A percentile compares a stretch with the other conserved stretches of the same genome.
These are phyloP conservation scores for Populus alba DNA, from an alignment of 345 rosid genomes.

Conservation along the genomic window DNA sequence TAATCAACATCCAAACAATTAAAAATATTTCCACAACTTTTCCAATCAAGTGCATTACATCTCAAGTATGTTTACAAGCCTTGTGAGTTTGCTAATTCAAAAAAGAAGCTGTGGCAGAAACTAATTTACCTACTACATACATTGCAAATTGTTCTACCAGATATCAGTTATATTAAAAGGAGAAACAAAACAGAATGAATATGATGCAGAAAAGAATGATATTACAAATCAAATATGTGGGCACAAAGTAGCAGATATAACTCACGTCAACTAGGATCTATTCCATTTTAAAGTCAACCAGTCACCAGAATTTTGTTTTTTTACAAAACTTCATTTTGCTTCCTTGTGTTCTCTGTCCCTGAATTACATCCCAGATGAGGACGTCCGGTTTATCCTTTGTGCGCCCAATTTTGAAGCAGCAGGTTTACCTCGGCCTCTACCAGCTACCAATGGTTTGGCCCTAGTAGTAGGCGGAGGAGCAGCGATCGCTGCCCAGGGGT, in stretches of 20 bases:
- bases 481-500: conserved; percentile 95
- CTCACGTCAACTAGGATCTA: conserved; percentile 13
- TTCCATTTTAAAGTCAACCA: conserved; percentile 9
- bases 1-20: no score
- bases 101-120: neutral
- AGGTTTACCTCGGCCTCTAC: conserved; percentile 77
- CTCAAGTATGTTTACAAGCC: neutral
- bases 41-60: neutral
- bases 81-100: neutral
- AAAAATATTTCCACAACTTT: neutral
- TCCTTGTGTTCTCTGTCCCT: conserved; percentile 8
- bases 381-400: conserved; percentile 83
- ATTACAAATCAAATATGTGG: conserved; percentile 44
- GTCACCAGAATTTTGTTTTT: conserved; percentile 29
- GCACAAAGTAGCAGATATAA: conserved; percentile 13
- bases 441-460: conserved; percentile 67
- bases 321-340: conserved; percentile 37
- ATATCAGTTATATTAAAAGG: neutral
- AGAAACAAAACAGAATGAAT: neutral
- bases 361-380: conserved; percentile 58
- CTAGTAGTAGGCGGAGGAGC: conserved; percentile 87
- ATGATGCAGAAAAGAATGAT: conserved; percentile 50
- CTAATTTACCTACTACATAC: neutral
- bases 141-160: neutral
- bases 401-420: conserved; percentile 76